Evolutionary conservation across 1,139 yeast genomes (phyloP).

Genomic region (Candida sanyaensis): DNA sequence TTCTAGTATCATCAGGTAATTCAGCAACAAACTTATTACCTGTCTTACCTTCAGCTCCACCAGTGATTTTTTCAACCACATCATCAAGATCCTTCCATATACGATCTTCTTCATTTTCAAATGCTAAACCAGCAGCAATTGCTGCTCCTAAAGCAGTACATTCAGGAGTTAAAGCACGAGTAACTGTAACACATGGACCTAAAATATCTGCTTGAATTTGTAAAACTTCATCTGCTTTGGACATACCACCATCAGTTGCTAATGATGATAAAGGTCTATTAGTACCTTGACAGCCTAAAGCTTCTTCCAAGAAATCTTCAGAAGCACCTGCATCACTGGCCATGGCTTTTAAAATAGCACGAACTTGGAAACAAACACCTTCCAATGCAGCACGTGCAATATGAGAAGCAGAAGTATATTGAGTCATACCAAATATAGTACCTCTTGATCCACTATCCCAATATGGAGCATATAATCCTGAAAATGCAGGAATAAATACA

Average conservation of each 20-base stretch:
- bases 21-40: conserved; percentile 56
- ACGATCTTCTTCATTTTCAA: conserved; percentile 56
- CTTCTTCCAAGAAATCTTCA: conserved; percentile 47
- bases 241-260: conserved; percentile 96
- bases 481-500: conserved; percentile 92
- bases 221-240: conserved; percentile 88
- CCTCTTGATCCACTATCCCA: conserved; percentile 96
- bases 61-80: conserved; percentile 39
- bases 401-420: conserved; percentile 83
- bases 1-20: conserved; percentile 61
- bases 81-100: conserved; percentile 80
- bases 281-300: conserved; percentile 44
- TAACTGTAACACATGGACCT: conserved; percentile 82
- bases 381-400: conserved; percentile 93
- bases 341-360: conserved; percentile 92
- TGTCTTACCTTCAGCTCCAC: conserved; percentile 19
- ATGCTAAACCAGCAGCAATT: conserved; percentile 87
- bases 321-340: conserved; percentile 73
- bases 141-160: conserved; percentile 98
- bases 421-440: conserved; percentile 89
- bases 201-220: conserved; percentile 92
- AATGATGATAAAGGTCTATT: conserved; percentile 52
- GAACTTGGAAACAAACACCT: conserved; percentile 92
- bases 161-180: conserved; percentile 80
- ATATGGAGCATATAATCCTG: conserved; percentile 93